Conservation (phyloP, 148 eudicot species). For the Rhododendron kiyosumense region DNA sequence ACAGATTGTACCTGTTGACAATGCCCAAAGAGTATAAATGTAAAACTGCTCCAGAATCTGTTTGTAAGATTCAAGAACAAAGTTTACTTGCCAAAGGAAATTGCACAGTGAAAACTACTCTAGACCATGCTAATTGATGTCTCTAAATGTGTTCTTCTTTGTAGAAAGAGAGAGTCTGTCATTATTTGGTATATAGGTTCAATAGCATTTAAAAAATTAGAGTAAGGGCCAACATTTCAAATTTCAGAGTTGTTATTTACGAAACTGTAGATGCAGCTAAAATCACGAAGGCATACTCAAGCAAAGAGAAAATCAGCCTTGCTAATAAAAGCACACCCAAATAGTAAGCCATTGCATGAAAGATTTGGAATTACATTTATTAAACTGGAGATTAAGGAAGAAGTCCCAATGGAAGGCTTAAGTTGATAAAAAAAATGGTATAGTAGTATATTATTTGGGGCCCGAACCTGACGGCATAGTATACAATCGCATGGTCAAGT, state of each 20-base stretch:
- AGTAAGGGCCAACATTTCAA: neutral
- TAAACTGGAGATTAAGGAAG: neutral
- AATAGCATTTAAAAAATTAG: neutral
- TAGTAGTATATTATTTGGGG: neutral
- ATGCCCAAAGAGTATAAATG: slow-evolving; percentile 9
- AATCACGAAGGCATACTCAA: neutral
- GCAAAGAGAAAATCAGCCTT: neutral
- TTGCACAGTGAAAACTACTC: neutral
- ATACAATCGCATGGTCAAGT: neutral
- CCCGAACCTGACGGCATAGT: neutral
- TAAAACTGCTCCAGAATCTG: neutral
- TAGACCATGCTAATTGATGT: neutral
- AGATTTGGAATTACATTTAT: neutral
- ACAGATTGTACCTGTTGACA: slow-evolving; percentile 73
- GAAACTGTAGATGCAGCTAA: neutral
- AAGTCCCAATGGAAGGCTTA: neutral
- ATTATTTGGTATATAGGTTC: neutral
- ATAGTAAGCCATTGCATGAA: neutral
- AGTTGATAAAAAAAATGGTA: neutral
- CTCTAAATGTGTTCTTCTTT: neutral
- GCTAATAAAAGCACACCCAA: neutral
- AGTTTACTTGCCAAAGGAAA: neutral
- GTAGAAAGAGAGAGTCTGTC: neutral
- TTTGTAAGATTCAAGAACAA: neutral
- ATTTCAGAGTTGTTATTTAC: neutral